Base-by-base conservation (phyloP, 192 early-diverging fungal species). In the Podila epicladia region DNA sequence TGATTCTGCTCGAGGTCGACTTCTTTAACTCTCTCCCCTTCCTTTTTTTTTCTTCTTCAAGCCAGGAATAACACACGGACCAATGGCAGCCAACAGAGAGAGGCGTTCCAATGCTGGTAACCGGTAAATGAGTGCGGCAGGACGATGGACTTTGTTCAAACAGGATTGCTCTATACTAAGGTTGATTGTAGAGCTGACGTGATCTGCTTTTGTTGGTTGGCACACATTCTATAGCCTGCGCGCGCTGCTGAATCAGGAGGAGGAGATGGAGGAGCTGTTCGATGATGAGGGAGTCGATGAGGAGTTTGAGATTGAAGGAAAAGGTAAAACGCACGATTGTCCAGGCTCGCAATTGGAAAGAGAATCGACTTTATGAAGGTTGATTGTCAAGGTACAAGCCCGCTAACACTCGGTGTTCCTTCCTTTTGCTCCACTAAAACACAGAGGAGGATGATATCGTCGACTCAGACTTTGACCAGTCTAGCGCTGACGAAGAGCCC, bases 381-480 rank as follows among this genome's bases (percentile, higher is more conserved):
- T 37, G 35, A 37, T 37, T 35, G 15, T 45, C 41, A 15, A 45
- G 13, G 41, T 17, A 45, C 41, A 4, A 53, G 4, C 61, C 31
- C 19, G 28, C 31, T 13, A 33, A 51, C 33, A 9, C 7, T 7
- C 35, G 4, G 11, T 24, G 17, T 45, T 38, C 59, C 51, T 64
- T 41, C 22, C 26, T 64, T 28, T 15, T 9, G 28, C 19, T 33
- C 11, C 12, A 28, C 20, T 4, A 50, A 66, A 28, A 19, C 24
- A 72, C 70, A 63, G 83, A 83, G 49, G 73, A 85, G 29, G 85
- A 84, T 19, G 88, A 89, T 75, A 72, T 82, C 19, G 69, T 88
- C 1, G 88, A 89, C 71, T 89, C 88, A 57, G 88, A 89, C 58
- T 88, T 89, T 64, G 86, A 89, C 58, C 70, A 83, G 35, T 82